A percentile compares a stretch with the other conserved stretches of the same genome.
Conservation (phyloP, 176 grass and related monocot species). For the Oryza glaberrima region DNA sequence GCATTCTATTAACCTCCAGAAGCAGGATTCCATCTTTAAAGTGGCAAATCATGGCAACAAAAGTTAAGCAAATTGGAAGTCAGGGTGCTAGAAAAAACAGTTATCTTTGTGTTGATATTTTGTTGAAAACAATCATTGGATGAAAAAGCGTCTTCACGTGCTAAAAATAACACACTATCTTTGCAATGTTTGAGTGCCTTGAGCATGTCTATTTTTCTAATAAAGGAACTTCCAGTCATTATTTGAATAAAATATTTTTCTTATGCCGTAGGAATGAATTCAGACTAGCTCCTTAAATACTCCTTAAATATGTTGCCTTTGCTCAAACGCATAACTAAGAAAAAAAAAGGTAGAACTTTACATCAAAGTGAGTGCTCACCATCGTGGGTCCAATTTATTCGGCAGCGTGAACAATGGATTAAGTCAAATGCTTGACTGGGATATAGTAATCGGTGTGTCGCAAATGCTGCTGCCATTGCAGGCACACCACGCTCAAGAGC, state of each 20-base stretch:
- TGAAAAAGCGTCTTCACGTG: neutral
- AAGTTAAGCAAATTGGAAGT: neutral
- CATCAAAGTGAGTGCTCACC: constrained; percentile 47
- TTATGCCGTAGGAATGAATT: constrained; percentile 4
- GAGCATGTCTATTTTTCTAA: neutral
- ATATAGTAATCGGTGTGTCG: constrained; percentile 75
- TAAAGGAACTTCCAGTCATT: neutral
- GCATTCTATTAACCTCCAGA: constrained; percentile 96
- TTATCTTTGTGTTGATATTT: neutral
- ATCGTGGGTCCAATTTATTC: constrained; percentile 97
- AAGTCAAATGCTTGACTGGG: constrained; percentile 92
- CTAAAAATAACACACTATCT: neutral
- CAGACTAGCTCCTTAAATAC: neutral
- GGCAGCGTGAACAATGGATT: constrained; percentile 89
- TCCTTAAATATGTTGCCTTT: neutral
- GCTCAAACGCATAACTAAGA: neutral
- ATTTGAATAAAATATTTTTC: neutral
- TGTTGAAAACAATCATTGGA: neutral
- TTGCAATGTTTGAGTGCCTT: neutral
- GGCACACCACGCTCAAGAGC: constrained; percentile 95
- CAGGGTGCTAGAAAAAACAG: neutral
- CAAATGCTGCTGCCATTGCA: constrained; percentile 81
- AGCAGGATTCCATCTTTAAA: constrained; percentile 91
- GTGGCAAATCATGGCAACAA: constrained; percentile 12
- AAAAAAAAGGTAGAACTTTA: constrained; percentile 17